phyloP scores from a whole-genome alignment of 805 yeast genomes.

The Cyberlindnera japonica region DNA sequence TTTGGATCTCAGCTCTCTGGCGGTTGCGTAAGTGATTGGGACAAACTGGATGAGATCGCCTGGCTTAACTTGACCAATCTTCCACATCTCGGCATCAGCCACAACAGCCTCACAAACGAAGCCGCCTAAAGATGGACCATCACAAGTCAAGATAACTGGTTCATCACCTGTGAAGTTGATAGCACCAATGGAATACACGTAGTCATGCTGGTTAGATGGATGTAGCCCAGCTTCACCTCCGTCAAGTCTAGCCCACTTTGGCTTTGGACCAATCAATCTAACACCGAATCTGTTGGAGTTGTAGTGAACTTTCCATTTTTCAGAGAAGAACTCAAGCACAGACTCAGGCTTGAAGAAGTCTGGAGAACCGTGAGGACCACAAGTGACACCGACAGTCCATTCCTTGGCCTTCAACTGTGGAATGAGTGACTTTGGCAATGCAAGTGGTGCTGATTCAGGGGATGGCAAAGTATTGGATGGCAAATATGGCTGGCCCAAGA shows the following conservation, averaged over 20 bases:
- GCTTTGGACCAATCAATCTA: constrained; percentile 91
- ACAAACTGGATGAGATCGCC: constrained; percentile 82
- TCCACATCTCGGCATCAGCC: constrained; percentile 96
- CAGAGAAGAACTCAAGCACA: constrained; percentile 66
- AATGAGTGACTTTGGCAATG: constrained; percentile 48
- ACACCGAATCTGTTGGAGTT: constrained; percentile 97
- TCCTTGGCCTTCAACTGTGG: constrained; percentile 29
- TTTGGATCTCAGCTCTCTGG: constrained; percentile 54
- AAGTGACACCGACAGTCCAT: constrained; percentile 90
- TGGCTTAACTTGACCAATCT: constrained; percentile 95
- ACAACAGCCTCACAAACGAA: constrained; percentile 97
- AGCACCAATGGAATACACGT: constrained; percentile 94
- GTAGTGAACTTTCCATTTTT: constrained; percentile 93
- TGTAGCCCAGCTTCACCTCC: constrained; percentile 99
- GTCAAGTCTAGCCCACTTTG: constrained; percentile 91
- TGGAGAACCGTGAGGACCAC: constrained; percentile 98
- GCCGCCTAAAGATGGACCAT: constrained; percentile 97
- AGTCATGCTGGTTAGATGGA: constrained; percentile 98
- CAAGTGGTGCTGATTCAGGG: constrained; percentile 61
- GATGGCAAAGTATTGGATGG: constrained; percentile 66
- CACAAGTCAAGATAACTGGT: constrained; percentile 94
- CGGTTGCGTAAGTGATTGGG: constrained; percentile 68
- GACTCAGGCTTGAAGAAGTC: constrained; percentile 83
- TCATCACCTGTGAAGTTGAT: constrained; percentile 98
- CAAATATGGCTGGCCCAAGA: constrained; percentile 74